Evolutionary conservation across 2,329 filamentous ascomycete species (phyloP), one percentile per base, ranked within the genome.

Genomic region (Aspergillus hortae): DNA sequence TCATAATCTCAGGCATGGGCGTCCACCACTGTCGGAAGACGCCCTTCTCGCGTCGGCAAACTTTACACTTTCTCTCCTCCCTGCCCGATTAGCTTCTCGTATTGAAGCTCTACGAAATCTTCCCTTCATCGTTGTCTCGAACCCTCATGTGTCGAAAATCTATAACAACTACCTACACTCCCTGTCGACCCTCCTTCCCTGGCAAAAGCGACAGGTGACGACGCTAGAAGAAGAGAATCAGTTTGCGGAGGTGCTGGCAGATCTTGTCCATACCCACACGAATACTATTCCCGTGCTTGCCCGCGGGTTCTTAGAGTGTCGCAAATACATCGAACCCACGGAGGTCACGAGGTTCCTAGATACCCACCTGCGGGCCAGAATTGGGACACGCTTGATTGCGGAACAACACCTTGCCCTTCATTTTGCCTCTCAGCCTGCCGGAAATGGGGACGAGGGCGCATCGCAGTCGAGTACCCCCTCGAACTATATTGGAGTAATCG

Each of bases 71-170:
- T 89, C 87, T 25, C 88, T 96, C 48, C 85, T 97, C 9, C 94
- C 94, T 12, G 89, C 94, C 46, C 90, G 94, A 35, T 85, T 99
- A 23, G 94, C 94, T 23, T 90, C 95, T 69, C 90, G 94, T 51
- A 95, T 99, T 58, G 89, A 96, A 70, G 90, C 91, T 41, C 79
- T 99, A 15, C 87, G 92, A 57, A 96, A 95, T 68, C 83, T 99
- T 7, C 94, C 94, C 0, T 99, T 92, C 72, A 97, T 99, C 58
- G 92, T 99, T 50, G 94, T 99, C 23, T 92, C 92, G n/a, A 97
- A 99, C 68, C 90, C 91, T 1, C 90, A 96, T 68, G 91, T 99
- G 61, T 89, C 87, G 23, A 87, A 88, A 64, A 99, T 99, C 59
- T 96, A 97, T 78, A 86, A 89, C 72, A 97, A 96, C 73, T 99